Conservation (phyloP, 148 eudicot genomes). For the Fagopyrum esculentum region DNA sequence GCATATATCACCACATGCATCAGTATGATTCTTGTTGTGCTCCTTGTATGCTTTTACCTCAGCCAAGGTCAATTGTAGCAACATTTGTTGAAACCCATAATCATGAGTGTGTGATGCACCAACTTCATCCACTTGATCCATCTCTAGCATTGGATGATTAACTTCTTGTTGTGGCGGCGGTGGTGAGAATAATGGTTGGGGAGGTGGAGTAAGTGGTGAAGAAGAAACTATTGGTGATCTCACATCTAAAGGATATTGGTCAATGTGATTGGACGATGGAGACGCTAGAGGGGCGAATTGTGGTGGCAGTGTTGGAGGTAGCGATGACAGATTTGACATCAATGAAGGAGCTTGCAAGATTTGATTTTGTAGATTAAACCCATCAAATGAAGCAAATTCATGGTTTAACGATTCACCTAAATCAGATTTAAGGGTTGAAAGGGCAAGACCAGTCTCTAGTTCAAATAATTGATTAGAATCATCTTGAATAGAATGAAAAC, state of each 20-base stretch:
- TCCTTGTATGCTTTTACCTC: neutral
- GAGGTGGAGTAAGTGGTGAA: neutral
- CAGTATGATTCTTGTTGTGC: neutral
- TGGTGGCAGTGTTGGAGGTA: neutral
- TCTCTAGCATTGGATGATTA: neutral
- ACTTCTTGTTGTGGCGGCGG: neutral
- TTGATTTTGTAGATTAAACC: neutral
- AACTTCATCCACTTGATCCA: neutral
- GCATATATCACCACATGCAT: neutral
- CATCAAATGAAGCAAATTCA: neutral
- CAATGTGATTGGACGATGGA: neutral
- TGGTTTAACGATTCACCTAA: neutral
- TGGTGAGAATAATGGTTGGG: neutral
- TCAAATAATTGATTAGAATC: neutral
- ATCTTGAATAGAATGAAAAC: neutral
- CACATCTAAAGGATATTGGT: neutral
- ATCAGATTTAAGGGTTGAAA: neutral
- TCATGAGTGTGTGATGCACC: too few species aligned
- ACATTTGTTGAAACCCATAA: neutral
- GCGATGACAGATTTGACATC: neutral
- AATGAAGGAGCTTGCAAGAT: neutral
- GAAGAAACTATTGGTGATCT: neutral
- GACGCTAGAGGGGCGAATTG: neutral
- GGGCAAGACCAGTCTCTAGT: neutral
- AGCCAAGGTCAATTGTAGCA: neutral